Evolutionary conservation across 2,329 filamentous ascomycete genomes (phyloP), one percentile per base, ranked within the genome.

Genomic region (Aureobasidium namibiae): DNA sequence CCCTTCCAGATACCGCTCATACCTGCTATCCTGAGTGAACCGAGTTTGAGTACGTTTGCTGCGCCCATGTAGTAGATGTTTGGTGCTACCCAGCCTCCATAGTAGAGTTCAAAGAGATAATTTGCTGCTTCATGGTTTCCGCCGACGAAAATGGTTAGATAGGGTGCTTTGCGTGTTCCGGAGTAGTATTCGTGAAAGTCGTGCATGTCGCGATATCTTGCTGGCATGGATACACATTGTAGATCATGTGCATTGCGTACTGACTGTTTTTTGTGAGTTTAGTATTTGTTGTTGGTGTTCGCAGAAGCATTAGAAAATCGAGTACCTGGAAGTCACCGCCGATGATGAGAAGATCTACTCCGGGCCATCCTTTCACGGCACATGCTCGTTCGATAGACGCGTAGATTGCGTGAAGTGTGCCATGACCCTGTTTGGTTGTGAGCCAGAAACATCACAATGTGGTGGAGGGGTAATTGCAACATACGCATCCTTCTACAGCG

Each of bases 21-120:
- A 5, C 88, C 92, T 36, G 90, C 89, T 62, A 99, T 95, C 23
- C 94, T 85, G 50, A 99, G 75, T 1, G 89, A 87, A 0, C 92
- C 92, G 33, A 95, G 78, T 18, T 87, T 86, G 41, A 99, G 71
- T 9, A 99, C 86, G 69, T 95, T 96, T 61, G 94, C 90, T 34
- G 91, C 90, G 50, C 94, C 94, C 72, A 97, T 81, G 74, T 96
- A 99, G 78, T 96, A 99, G 63, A 99, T 97, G 65, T 94, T 95
- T 9, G 90, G 91, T 8, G 92, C 92, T 6, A 90, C 94, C 94
- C 94, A 99, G 53, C 94, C 94, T 54, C 94, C 94, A 70, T 97
- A 95, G 76, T 90, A 95, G 0, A 99, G 82, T 74, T 99, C 94
- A 78, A 86, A 94, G 5, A 96, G 78, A 73, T 97, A 85, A 53